Percentiles rank a stretch among this genome's conserved stretches.
These are phyloP conservation scores for Trametes elegans DNA, from an alignment of 768 basidiomycete genomes.

Conservation along the genomic window DNA sequence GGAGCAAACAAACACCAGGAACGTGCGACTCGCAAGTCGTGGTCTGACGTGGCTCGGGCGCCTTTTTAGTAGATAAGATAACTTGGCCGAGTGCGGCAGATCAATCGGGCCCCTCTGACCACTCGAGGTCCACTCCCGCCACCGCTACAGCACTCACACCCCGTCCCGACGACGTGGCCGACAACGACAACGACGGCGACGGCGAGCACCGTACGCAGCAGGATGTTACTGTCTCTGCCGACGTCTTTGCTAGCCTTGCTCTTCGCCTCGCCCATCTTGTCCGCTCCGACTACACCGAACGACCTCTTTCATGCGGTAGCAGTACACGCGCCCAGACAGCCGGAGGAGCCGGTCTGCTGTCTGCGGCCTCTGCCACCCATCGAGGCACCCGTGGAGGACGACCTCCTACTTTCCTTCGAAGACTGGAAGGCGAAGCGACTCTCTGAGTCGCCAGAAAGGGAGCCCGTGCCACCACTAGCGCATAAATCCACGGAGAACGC, in stretches of 20 bases:
- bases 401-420: constrained; percentile 76
- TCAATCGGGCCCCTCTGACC: neutral
- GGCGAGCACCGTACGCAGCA: constrained; percentile 6
- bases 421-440: constrained; percentile 81
- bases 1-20: neutral
- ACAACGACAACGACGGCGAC: constrained; percentile 17
- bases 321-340: constrained; percentile 43
- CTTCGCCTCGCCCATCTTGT: constrained; percentile 35
- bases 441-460: constrained; percentile 28
- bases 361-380: constrained; percentile 49
- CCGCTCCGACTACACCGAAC: constrained; percentile 40
- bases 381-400: constrained; percentile 50
- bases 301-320: constrained; percentile 63
- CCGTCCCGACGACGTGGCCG: constrained; percentile 15
- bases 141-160: neutral
- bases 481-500: constrained; percentile 6
- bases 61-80: constrained; percentile 1
- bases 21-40: neutral
- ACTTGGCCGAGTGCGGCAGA: neutral
- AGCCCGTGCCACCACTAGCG: neutral
- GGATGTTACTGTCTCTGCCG: constrained; percentile 32
- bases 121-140: neutral
- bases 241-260: constrained; percentile 36
- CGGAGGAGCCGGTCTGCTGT: constrained; percentile 66
- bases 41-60: constrained; percentile 10